Conservation (phyloP, 2,329 filamentous ascomycete genomes). For the Talaromyces sp. region DNA sequence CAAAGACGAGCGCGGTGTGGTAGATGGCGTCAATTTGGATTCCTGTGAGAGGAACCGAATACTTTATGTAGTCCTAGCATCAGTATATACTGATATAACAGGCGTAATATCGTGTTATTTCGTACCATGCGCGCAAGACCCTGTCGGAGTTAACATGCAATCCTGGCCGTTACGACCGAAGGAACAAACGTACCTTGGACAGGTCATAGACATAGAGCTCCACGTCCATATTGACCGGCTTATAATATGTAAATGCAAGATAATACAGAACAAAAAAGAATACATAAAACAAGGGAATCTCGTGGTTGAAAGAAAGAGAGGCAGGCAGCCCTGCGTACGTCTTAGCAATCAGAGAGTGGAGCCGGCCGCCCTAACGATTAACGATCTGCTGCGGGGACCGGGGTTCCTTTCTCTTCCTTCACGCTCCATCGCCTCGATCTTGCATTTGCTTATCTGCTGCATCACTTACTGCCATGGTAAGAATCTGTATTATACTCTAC, state of each 20-base stretch:
- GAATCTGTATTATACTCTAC: not conserved
- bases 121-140: constrained; percentile 50
- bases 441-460: not conserved
- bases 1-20: constrained; percentile 83
- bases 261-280: not conserved
- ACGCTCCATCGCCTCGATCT: not conserved
- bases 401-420: not conserved
- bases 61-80: constrained; percentile 27
- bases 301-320: not conserved
- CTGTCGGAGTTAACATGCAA: constrained; percentile 28
- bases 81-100: not conserved
- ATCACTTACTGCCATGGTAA: constrained; percentile 3
- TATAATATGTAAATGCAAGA: not conserved
- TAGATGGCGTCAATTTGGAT: constrained; percentile 85
- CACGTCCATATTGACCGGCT: constrained; percentile 58
- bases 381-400: not conserved
- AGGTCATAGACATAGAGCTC: constrained; percentile 74
- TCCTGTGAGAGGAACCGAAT: constrained; percentile 55
- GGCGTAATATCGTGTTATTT: not conserved
- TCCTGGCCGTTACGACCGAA: not conserved
- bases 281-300: not conserved
- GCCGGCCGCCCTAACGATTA: not conserved
- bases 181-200: constrained; percentile 44
- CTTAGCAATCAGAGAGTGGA: not conserved
- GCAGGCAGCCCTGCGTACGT: not conserved